phyloP scores from a whole-genome alignment of 2,329 filamentous ascomycete species.

The Botryosphaeria dothidea region DNA sequence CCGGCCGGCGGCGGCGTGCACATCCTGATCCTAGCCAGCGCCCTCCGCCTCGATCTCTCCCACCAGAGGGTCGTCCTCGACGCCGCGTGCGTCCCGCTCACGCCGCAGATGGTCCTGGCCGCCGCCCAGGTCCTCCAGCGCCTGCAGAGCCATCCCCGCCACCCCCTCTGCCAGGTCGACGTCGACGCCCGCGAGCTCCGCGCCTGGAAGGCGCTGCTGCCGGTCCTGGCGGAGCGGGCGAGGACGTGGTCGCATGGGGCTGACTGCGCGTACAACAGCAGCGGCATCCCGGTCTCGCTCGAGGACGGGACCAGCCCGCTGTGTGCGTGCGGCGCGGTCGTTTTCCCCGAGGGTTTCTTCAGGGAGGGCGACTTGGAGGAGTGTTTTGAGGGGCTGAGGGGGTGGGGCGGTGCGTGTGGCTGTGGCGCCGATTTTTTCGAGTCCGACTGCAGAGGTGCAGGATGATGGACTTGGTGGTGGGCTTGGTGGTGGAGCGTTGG shows the following conservation, averaged over 20 bases:
- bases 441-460: conserved; percentile 30
- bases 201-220: conserved; percentile 25
- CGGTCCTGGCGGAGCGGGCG: conserved; percentile 34
- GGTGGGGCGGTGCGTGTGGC: conserved; percentile 32
- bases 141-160: not conserved
- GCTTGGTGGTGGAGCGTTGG: not conserved
- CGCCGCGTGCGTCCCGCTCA: conserved; percentile 35
- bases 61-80: conserved; percentile 35
- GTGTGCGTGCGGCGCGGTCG: conserved; percentile 37
- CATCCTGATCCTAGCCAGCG: conserved; percentile 28
- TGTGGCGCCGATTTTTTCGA: conserved; percentile 34
- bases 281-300: conserved; percentile 28
- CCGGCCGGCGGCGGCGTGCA: conserved; percentile 20
- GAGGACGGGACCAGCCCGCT: conserved; percentile 26
- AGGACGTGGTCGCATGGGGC: conserved; percentile 38
- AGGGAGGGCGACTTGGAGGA: conserved; percentile 14
- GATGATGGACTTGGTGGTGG: conserved; percentile 20
- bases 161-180: conserved; percentile 21
- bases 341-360: conserved; percentile 24
- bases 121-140: not conserved
- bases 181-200: conserved; percentile 22
- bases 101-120: not conserved
- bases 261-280: conserved; percentile 33
- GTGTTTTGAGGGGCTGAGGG: conserved; percentile 27
- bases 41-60: conserved; percentile 34